A percentile compares a stretch with the other conserved stretches of the same genome.
These are phyloP conservation scores for Lipomyces sp. DNA, from an alignment of 805 yeast species.

Conservation along the genomic window DNA sequence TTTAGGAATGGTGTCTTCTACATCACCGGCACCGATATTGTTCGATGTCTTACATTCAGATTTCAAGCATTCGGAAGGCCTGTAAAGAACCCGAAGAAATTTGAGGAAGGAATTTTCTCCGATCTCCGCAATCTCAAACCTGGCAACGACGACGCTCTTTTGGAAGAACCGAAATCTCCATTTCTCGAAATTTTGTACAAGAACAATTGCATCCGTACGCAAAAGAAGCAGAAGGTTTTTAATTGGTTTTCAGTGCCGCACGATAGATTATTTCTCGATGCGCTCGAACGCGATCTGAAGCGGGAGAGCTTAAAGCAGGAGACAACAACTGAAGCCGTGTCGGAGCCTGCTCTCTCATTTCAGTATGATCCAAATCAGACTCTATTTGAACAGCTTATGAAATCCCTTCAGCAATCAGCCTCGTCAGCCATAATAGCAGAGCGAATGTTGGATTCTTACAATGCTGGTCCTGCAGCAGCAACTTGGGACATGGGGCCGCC, in stretches of 20 bases:
- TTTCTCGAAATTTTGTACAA: conserved; percentile 83
- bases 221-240: conserved; percentile 94
- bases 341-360: conserved; percentile 83
- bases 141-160: conserved; percentile 72
- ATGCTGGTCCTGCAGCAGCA: conserved; percentile 26
- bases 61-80: conserved; percentile 89
- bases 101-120: conserved; percentile 94
- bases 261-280: conserved; percentile 89
- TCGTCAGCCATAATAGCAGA: conserved; percentile 30
- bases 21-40: conserved; percentile 95
- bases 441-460: conserved; percentile 36
- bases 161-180: conserved; percentile 84
- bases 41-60: conserved; percentile 84
- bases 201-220: conserved; percentile 87
- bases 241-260: conserved; percentile 97
- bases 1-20: conserved; percentile 70
- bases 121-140: conserved; percentile 85
- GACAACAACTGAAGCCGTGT: conserved; percentile 71
- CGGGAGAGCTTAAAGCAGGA: conserved; percentile 64
- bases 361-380: conserved; percentile 55
- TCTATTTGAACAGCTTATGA: conserved; percentile 47
- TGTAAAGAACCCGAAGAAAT: conserved; percentile 84
- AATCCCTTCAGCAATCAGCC: conserved; percentile 35
- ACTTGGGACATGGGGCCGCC: conserved; percentile 30
- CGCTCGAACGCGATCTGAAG: conserved; percentile 87